These are phyloP conservation scores for Brettanomyces custersianus DNA, from an alignment of 805 yeast genomes.

Conservation along the genomic window DNA sequence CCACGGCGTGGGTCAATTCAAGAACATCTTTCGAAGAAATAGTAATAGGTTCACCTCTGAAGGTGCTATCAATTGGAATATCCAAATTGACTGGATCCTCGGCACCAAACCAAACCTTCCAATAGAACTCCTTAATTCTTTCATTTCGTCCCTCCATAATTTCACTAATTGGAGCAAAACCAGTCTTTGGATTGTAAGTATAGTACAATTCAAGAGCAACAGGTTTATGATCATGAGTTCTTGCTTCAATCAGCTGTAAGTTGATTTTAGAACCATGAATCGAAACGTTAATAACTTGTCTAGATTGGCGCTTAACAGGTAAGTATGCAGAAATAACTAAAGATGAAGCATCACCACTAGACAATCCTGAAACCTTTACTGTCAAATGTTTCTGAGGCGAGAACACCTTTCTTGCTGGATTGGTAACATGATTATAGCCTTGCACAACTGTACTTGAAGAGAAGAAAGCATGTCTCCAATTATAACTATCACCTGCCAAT, in stretches of 20 bases:
- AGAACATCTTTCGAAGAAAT: conserved; percentile 73
- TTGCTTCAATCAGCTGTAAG: conserved; percentile 73
- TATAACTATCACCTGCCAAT: conserved; percentile 68
- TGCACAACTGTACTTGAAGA: conserved; percentile 76
- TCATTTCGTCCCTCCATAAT: conserved; percentile 83
- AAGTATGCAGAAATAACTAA: conserved; percentile 61
- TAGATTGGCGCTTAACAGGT: conserved; percentile 58
- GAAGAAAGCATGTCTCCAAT: conserved; percentile 91
- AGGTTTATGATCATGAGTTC: conserved; percentile 71
- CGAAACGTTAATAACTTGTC: conserved; percentile 57
- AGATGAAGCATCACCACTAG: conserved; percentile 37
- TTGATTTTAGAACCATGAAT: conserved; percentile 47
- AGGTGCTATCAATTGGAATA: conserved; percentile 61
- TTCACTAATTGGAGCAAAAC: conserved; percentile 94
- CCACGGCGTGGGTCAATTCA: conserved; percentile 94
- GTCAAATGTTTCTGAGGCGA: conserved; percentile 58
- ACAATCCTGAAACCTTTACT: conserved; percentile 49
- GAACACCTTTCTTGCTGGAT: conserved; percentile 74
- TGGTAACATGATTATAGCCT: conserved; percentile 67
- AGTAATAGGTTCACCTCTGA: conserved; percentile 59
- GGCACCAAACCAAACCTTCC: conserved; percentile 91
- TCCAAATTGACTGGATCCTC: conserved; percentile 51
- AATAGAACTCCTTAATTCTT: conserved; percentile 91
- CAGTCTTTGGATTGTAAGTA: conserved; percentile 73
- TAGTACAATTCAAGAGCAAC: conserved; percentile 71